Base-by-base conservation (phyloP, 257 asterid species). In the Forsythia suspensa region DNA sequence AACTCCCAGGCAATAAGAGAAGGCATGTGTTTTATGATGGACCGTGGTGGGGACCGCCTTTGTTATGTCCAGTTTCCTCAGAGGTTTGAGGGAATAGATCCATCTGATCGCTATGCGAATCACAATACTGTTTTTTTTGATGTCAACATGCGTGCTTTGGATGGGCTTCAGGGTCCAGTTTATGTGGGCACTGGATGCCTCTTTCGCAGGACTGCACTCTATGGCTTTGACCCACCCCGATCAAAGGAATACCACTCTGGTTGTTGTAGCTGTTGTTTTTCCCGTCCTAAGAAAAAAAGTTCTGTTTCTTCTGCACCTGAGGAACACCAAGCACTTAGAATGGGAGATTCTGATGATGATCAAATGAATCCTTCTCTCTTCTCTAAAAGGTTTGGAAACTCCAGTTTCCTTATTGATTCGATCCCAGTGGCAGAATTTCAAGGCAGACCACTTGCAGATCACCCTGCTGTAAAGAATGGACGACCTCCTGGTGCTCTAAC, bases 11-110 rank as follows among this genome's bases (percentile, higher is more conserved):
- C 97, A 3, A 88, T 92, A 21, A 87, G 92, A 34, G 97, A 92
- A 79, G 97, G 96, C 79, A 92, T 92, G 92, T 92, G 97, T 70
- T 92, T 92, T 85, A 92, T 92, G 97, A 90, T 92, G 97, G 97
- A 92, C 74, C 92, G 97, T 1, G 96, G 97, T 48, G 97, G 97
- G 11, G 97, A 92, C 83, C 94, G 94, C 34, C 37, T 92, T 29
- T 90, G 97, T 77, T 92, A 89, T 55, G 89, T 90, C 51, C 97
- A 92, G 80, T 92, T 92, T 61, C 97, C 97, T 48, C 96, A 92
- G 77, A 76, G 97, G 81, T 92, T 92, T 29, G 97, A 92, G 78
- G 97, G 96, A 4, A 92, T 92, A 11, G 97, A 92, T 51, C 96
- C 94, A 2, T 88, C 93, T 3, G 97, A 92, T 71, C 91, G 97